A percentile compares a stretch with the other conserved stretches of the same genome.
Conservation (phyloP, 31 red algal species). For the Bonnemaisonia californica region DNA sequence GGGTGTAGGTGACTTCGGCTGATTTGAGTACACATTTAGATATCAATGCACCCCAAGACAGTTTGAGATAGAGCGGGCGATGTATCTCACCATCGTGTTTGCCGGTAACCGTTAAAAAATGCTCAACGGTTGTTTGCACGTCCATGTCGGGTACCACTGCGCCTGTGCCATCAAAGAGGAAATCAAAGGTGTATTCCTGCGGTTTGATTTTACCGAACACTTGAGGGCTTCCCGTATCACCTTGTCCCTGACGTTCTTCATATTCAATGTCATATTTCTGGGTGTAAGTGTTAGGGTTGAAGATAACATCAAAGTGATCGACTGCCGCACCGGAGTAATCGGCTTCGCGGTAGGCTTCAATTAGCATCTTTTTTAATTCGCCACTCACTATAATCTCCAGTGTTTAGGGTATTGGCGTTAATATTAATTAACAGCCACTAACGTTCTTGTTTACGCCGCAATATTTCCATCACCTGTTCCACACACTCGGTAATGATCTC, state of each 20-base stretch:
- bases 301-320: neutral
- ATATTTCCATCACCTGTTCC: neutral
- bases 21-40: no score
- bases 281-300: neutral
- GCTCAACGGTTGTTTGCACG: neutral
- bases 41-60: neutral
- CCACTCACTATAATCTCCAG: no score
- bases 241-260: neutral
- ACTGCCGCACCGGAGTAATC: neutral
- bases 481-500: no score
- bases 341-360: neutral
- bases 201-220: neutral
- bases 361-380: neutral
- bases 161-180: neutral
- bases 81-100: neutral
- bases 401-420: no score
- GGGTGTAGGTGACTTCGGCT: no score
- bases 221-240: neutral
- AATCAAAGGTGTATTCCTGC: neutral
- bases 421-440: no score
- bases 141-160: neutral
- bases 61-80: neutral
- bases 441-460: neutral
- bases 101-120: neutral
- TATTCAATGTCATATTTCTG: neutral